Evolutionary conservation across 805 yeast species (phyloP), one percentile per base, ranked within the genome.

Genomic region (Cyberlindnera subsufficiens): DNA sequence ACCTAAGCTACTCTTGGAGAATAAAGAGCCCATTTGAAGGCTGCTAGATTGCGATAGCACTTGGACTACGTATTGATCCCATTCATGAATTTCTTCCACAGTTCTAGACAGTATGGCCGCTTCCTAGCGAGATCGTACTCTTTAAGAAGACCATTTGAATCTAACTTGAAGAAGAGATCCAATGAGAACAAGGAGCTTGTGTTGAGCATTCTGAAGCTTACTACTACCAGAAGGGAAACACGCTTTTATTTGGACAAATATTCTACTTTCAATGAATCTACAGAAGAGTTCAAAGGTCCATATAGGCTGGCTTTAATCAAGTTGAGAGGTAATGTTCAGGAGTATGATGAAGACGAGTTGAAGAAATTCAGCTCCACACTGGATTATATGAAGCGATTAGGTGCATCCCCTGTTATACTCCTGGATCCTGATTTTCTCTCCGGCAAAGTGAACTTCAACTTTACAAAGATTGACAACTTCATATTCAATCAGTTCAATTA

Each of bases 161-260:
- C 44, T 8, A 29, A 34, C 11, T 16, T 42, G 25, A 48, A 47
- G 57, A 55, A 33, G 45, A 59, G 45, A 33, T 53, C 46, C 8
- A 65, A 69, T 37, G 74, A 77, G 16, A 80, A 78, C 50, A 71
- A 78, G 50, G 86, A 86, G 42, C 66, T 91, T 39, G 82, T 91
- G n/a, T 66, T 88, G 15, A 81, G 96, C 2, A 89, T 91, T 19
- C 69, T 91, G 44, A 82, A 82, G 55, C 82, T 96, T 2, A 86
- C 97, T 4, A 95, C 97, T 6, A 91, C 98, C 1, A 90, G 88
- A 60, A 71, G 99, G 46, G 98, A 91, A 58, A 96, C 96, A 5
- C 74, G 78, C 49, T 84, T 82, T 50, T 91, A 90, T 58, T 65
- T 91, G 37, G 68, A 77, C 30, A 86, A 82, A 56, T 91, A 90